phyloP scores from a whole-genome alignment of 129 eudicot genomes.

The Saposhnikovia divaricata region DNA sequence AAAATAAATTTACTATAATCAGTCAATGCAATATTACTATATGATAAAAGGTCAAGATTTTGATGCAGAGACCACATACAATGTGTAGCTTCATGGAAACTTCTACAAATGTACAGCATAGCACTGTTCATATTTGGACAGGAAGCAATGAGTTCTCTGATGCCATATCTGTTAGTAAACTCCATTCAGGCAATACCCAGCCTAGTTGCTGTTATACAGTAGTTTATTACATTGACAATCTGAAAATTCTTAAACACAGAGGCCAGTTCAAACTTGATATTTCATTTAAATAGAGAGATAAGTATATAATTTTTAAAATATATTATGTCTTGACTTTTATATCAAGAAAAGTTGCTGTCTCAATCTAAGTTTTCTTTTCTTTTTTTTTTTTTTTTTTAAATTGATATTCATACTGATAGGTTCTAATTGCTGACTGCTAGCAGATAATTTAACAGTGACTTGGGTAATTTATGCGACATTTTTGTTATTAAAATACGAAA shows the following conservation, averaged over 20 bases:
- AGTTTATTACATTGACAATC: neutral
- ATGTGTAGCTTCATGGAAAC: neutral
- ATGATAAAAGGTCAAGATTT: neutral
- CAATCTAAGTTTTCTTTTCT: neutral
- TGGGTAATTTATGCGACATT: neutral
- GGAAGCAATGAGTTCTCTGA: neutral
- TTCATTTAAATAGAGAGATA: neutral
- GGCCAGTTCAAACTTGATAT: neutral
- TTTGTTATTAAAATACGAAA: neutral
- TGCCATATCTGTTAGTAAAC: neutral
- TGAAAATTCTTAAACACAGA: neutral
- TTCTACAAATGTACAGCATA: neutral
- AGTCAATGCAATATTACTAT: neutral
- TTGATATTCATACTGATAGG: neutral
- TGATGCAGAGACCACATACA: too few relatives aligned
- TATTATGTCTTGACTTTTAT: conserved; percentile 1
- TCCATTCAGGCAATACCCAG: neutral
- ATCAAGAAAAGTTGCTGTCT: neutral
- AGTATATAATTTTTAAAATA: too few relatives aligned
- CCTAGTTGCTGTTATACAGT: neutral
- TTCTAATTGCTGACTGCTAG: neutral
- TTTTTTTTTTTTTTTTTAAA: too few relatives aligned
- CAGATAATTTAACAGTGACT: neutral
- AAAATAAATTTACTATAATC: neutral
- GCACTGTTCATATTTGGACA: neutral